Conservation (phyloP, 768 basidiomycete genomes). For the Gymnopilus junonius region DNA sequence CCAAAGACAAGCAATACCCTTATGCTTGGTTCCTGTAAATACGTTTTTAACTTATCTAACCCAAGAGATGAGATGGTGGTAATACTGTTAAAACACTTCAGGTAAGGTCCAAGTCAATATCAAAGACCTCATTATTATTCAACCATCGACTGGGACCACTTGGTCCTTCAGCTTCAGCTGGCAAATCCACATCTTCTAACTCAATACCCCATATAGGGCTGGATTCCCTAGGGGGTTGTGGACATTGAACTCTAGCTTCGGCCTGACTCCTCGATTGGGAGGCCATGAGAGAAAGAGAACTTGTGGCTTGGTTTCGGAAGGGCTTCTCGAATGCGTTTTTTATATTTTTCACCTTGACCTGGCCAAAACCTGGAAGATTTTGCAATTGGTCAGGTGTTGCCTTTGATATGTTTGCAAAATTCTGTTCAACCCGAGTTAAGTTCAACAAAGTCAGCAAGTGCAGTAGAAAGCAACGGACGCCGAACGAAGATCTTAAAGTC, state of each 20-base stretch:
- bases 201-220: slow-evolving; percentile 82
- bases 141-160: not conserved
- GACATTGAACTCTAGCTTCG: not conserved
- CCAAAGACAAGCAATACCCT: not conserved
- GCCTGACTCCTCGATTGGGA: slow-evolving; percentile 9
- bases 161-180: slow-evolving; percentile 3
- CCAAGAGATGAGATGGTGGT: not conserved
- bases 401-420: slow-evolving; percentile 80
- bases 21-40: not conserved
- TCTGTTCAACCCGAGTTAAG: slow-evolving; percentile 49
- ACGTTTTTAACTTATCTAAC: not conserved
- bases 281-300: slow-evolving; percentile 32
- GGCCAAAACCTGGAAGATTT: slow-evolving; percentile 90
- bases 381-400: slow-evolving; percentile 77
- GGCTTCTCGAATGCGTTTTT: slow-evolving; percentile 92
- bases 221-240: slow-evolving; percentile 35
- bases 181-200: slow-evolving; percentile 41
- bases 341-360: slow-evolving; percentile 90
- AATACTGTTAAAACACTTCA: slow-evolving; percentile 9
- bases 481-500: slow-evolving; percentile 89
- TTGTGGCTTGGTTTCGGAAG: slow-evolving; percentile 72
- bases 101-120: slow-evolving; percentile 55
- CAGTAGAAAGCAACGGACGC: slow-evolving; percentile 56
- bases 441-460: not conserved
- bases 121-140: slow-evolving; percentile 27